These are phyloP conservation scores for Epichloe aotearoae DNA, from an alignment of 2,329 filamentous ascomycete genomes.

Conservation along the genomic window DNA sequence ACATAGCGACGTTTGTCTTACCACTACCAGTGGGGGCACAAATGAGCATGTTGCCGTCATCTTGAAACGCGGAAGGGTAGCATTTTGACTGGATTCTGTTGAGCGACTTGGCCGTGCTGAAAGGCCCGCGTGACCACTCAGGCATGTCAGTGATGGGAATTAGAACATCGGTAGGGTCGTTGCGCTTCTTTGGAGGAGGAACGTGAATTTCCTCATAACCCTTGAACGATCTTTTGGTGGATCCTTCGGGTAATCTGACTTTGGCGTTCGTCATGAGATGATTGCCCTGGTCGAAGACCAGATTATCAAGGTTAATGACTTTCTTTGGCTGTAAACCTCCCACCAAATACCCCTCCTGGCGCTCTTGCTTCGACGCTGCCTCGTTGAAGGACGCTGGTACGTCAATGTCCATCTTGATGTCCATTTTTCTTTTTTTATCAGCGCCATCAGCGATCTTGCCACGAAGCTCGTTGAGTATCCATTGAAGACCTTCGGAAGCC, in stretches of 20 bases:
- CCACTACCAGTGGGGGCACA: constrained; percentile 95
- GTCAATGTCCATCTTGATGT: constrained; percentile 94
- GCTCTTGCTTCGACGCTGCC: constrained; percentile 36
- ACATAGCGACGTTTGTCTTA: constrained; percentile 97
- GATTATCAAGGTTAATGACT: constrained; percentile 85
- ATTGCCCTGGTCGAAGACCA: constrained; percentile 95
- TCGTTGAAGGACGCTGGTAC: constrained; percentile 46
- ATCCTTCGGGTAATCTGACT: constrained; percentile 84
- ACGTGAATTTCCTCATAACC: constrained; percentile 98
- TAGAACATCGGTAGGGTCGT: constrained; percentile 64
- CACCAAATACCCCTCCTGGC: constrained; percentile 54
- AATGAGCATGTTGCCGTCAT: constrained; percentile 95
- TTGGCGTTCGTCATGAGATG: constrained; percentile 99
- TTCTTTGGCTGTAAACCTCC: constrained; percentile 78
- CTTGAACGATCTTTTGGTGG: constrained; percentile 90
- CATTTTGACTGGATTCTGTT: constrained; percentile 96
- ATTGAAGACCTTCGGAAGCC: constrained; percentile 71
- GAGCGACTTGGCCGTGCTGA: constrained; percentile 72
- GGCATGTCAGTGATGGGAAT: constrained; percentile 81
- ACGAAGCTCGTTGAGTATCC: constrained; percentile 77
- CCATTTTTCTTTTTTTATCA: constrained; percentile 53
- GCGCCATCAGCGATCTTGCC: constrained; percentile 53
- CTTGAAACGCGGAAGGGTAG: constrained; percentile 78
- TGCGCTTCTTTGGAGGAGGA: constrained; percentile 77
- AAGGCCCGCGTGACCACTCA: constrained; percentile 80